These are phyloP conservation scores for Cyclocybe aegerita DNA, from an alignment of 768 basidiomycete genomes.

Conservation along the genomic window DNA sequence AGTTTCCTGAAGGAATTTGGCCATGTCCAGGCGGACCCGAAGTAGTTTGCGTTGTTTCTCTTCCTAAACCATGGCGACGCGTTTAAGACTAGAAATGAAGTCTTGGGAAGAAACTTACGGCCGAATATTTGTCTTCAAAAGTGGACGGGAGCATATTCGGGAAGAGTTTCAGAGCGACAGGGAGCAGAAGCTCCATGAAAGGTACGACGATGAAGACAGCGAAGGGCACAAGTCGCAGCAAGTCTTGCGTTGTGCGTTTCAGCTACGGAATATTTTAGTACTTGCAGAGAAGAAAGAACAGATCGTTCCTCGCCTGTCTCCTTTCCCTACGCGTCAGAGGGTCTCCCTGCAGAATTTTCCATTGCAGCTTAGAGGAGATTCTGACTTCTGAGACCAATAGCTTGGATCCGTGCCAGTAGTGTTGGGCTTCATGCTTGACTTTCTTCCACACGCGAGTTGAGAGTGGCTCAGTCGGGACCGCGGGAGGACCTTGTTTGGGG, in stretches of 20 bases:
- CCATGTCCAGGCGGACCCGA: conserved; percentile 95
- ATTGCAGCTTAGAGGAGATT: conserved; percentile 84
- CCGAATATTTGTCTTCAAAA: conserved; percentile 96
- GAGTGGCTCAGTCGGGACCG: conserved; percentile 40
- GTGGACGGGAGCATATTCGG: conserved; percentile 99
- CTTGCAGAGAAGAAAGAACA: conserved; percentile 2
- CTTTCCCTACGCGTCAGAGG: conserved; percentile 90
- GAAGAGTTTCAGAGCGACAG: conserved; percentile 95
- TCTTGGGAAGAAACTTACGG: conserved; percentile 42
- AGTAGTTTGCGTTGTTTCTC: conserved; percentile 97
- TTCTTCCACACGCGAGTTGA: conserved; percentile 79
- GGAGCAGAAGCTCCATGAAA: conserved; percentile 97
- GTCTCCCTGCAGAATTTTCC: conserved; percentile 91
- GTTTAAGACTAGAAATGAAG: background rate
- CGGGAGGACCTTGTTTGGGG: conserved; percentile 48
- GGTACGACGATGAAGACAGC: conserved; percentile 93
- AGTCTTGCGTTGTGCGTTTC: conserved; percentile 89
- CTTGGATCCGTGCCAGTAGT: conserved; percentile 97
- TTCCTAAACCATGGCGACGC: conserved; percentile 53
- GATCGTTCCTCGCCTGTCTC: conserved; percentile 63
- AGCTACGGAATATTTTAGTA: conserved; percentile 47
- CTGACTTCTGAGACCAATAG: conserved; percentile 92
- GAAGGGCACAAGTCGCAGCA: conserved; percentile 92
- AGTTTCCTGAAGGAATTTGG: conserved; percentile 98
- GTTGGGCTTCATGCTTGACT: conserved; percentile 92